Conservation (phyloP, 2,329 filamentous ascomycete species). For the Lecanicillium sp. region DNA sequence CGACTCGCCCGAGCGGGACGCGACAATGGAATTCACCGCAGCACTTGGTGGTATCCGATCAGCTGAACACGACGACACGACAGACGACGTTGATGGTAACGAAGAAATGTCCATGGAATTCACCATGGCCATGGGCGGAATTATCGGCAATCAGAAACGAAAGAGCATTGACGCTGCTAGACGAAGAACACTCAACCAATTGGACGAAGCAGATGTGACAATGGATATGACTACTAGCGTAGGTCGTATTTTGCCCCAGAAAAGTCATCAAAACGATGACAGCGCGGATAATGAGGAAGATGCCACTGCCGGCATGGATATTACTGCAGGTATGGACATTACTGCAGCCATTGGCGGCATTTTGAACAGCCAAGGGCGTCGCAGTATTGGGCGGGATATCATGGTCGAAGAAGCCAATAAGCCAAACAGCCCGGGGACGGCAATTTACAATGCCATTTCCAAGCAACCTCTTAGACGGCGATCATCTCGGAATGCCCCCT, state of each 20-base stretch:
- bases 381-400: constrained; percentile 43
- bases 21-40: constrained; percentile 12
- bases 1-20: not conserved
- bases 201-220: constrained; percentile 31
- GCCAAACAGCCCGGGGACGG: constrained; percentile 39
- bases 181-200: constrained; percentile 3
- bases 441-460: constrained; percentile 24
- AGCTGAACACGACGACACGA: not conserved
- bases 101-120: constrained; percentile 32
- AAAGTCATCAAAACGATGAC: constrained; percentile 28
- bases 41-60: constrained; percentile 12
- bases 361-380: constrained; percentile 32
- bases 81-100: constrained; percentile 18
- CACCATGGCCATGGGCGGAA: constrained; percentile 13
- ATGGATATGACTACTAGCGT: constrained; percentile 84
- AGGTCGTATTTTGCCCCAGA: constrained; percentile 55
- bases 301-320: constrained; percentile 49
- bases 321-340: constrained; percentile 60
- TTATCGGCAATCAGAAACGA: constrained; percentile 9
- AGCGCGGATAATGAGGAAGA: constrained; percentile 52
- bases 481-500: constrained; percentile 17
- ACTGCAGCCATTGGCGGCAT: constrained; percentile 58
- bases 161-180: constrained; percentile 6
- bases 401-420: constrained; percentile 54
- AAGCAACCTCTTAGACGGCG: constrained; percentile 25